phyloP scores from a whole-genome alignment of 805 yeast genomes.

The Starmerella cellae region DNA sequence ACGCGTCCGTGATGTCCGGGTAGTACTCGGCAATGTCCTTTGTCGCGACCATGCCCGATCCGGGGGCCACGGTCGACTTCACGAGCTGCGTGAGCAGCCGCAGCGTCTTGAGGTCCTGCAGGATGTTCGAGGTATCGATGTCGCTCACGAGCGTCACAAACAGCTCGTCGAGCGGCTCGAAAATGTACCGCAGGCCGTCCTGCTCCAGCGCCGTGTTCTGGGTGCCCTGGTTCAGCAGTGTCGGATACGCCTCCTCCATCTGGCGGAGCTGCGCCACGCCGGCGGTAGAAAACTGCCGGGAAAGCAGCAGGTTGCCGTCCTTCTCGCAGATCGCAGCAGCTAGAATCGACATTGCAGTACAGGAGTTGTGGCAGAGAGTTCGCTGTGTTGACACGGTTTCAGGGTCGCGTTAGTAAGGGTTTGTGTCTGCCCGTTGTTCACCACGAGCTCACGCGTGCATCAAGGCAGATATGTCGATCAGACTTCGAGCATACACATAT shows the following conservation, averaged over 20 bases:
- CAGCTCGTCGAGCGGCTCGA: conserved; percentile 89
- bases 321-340: conserved; percentile 93
- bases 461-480: no score
- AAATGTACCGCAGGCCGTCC: conserved; percentile 80
- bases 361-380: no score
- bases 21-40: conserved; percentile 71
- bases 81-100: conserved; percentile 74
- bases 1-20: conserved; percentile 79
- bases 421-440: no score
- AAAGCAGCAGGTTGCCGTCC: conserved; percentile 80
- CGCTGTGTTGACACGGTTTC: no score
- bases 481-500: no score
- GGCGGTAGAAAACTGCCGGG: conserved; percentile 82
- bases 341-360: conserved; percentile 29
- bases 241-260: conserved; percentile 72
- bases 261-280: conserved; percentile 76
- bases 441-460: no score
- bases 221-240: conserved; percentile 53
- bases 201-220: conserved; percentile 94
- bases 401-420: no score
- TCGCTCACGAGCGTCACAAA: conserved; percentile 85
- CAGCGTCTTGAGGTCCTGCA: conserved; percentile 88
- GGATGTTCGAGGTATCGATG: conserved; percentile 68
- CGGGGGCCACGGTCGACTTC: conserved; percentile 42
- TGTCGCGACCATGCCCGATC: conserved; percentile 38